A percentile compares a stretch with the other conserved stretches of the same genome.
These are phyloP conservation scores for Macrotyloma uniflorum DNA, from an alignment of 306 rosid genomes.

Conservation along the genomic window DNA sequence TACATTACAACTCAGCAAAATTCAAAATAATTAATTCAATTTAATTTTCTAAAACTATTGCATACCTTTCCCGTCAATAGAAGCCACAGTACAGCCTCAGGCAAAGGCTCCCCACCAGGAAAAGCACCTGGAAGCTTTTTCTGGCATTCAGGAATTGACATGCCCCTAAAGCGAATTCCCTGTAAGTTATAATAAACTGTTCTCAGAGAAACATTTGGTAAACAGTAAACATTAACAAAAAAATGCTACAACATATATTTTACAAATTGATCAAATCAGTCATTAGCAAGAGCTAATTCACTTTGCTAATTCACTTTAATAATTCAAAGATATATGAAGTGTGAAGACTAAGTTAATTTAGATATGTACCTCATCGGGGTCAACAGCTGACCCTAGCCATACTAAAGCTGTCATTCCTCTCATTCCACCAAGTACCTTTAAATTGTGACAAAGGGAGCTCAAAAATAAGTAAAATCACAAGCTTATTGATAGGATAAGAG, in stretches of 20 bases:
- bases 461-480: slow-evolving; percentile 33
- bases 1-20: slow-evolving; percentile 1
- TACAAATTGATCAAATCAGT: slow-evolving; percentile 11
- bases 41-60: slow-evolving; percentile 25
- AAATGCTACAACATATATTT: slow-evolving; percentile 23
- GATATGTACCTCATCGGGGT: slow-evolving; percentile 88
- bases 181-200: slow-evolving; percentile 41
- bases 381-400: slow-evolving; percentile 95
- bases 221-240: slow-evolving; percentile 23
- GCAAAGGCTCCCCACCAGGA: slow-evolving; percentile 96
- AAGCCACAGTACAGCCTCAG: slow-evolving; percentile 94
- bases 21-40: slow-evolving; percentile 22
- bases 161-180: slow-evolving; percentile 95
- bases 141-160: slow-evolving; percentile 94
- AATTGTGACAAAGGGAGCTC: slow-evolving; percentile 29
- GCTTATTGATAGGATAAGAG: slow-evolving; percentile 9
- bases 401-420: slow-evolving; percentile 98
- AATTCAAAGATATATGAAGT: slow-evolving; percentile 25
- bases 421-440: slow-evolving; percentile 97
- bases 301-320: slow-evolving; percentile 2
- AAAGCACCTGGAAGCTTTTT: slow-evolving; percentile 79
- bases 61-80: slow-evolving; percentile 91
- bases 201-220: slow-evolving; percentile 40
- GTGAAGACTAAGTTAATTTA: slow-evolving; percentile 31
- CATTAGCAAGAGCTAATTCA: slow-evolving; percentile 8